Base-by-base conservation (phyloP, 1,284 basidiomycete genomes). In the Coniferiporia sulphurascens region DNA sequence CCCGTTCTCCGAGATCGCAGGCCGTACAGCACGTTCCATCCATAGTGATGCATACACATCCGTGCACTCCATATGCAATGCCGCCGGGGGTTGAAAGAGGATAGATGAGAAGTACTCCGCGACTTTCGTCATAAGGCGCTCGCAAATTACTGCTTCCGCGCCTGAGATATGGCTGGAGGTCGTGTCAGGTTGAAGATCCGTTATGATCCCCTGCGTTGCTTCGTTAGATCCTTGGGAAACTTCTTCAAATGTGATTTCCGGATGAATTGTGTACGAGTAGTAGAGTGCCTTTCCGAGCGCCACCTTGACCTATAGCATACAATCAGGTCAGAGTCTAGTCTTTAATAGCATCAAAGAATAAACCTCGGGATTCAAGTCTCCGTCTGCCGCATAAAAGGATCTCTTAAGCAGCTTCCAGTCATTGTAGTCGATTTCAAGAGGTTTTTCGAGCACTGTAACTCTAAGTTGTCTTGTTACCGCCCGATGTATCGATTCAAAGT, bases 31-130 rank as follows among this genome's bases (percentile, higher is more conserved):
- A 41, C 82, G 73, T 13, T 75, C 64, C 78, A 88, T 86, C 87
- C 87, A 90, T 54, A 72, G 76, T 58, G 85, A 83, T 0, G 86
- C 87, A 58, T 89, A 77, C 0, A 82, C 71, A 66, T 87, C 82
- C 8, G 86, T 89, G 69, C 88, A 90, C 2, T 72, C 73, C 85
- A 88, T 87, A 67, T 89, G 87, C 1, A 76, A 72, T 13, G 84
- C 84, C 6, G 81, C 78, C 15, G 85, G 79, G 45, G 85, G 80
- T 3, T 88, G 88, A 69, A 89, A 89, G 1, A 90, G 72, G 48
- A 84, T 75, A 0, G 88, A 85, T 0, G 86, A 86, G 68, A 89
- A 88, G 67, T 86, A 77, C 1, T 76, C 76, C 59, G 89, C 81
- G 60, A 89, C 12, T 10, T 22, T 15, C 6, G 34, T 36, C 56